phyloP scores from a whole-genome alignment of 2,329 filamentous ascomycete species.

The Fonsecaea monophora region DNA sequence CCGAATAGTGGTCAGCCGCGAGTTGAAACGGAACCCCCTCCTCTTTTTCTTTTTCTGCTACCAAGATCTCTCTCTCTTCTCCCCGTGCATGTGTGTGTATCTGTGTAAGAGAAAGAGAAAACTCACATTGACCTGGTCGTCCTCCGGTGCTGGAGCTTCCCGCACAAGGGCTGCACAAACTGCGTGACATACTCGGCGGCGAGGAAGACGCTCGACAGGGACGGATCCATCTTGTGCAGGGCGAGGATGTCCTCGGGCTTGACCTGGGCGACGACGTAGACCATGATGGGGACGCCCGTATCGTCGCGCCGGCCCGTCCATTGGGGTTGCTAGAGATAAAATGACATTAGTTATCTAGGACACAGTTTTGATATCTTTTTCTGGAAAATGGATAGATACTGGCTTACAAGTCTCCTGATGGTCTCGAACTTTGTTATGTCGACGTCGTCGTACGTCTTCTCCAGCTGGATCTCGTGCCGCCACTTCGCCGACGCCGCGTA shows the following conservation, averaged over 20 bases:
- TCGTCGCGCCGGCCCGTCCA: slow-evolving; percentile 90
- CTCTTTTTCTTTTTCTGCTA: too few species aligned
- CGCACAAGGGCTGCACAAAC: slow-evolving; percentile 26
- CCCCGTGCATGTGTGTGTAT: too few species aligned
- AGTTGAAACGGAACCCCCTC: too few species aligned
- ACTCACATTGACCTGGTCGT: slow-evolving; percentile 14
- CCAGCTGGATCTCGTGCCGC: slow-evolving; percentile 77
- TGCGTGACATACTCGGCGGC: slow-evolving; percentile 25
- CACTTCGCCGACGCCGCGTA: slow-evolving; percentile 88
- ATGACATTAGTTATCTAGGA: background rate
- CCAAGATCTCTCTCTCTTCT: too few species aligned
- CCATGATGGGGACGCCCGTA: slow-evolving; percentile 86
- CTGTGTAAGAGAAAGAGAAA: background rate
- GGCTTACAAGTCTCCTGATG: slow-evolving; percentile 50
- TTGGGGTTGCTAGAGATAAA: slow-evolving; percentile 61
- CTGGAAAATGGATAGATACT: background rate
- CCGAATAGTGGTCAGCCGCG: background rate
- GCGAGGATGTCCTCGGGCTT: slow-evolving; percentile 21
- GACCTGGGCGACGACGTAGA: slow-evolving; percentile 59
- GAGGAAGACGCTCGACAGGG: slow-evolving; percentile 21
- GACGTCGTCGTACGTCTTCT: slow-evolving; percentile 81
- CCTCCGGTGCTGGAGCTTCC: slow-evolving; percentile 14
- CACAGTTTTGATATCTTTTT: too few species aligned
- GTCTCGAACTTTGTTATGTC: slow-evolving; percentile 82
- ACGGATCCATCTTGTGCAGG: slow-evolving; percentile 21